Evolutionary conservation across 2,329 filamentous ascomycete genomes (phyloP), one percentile per base, ranked within the genome.

Genomic region (Zasmidium angulare): DNA sequence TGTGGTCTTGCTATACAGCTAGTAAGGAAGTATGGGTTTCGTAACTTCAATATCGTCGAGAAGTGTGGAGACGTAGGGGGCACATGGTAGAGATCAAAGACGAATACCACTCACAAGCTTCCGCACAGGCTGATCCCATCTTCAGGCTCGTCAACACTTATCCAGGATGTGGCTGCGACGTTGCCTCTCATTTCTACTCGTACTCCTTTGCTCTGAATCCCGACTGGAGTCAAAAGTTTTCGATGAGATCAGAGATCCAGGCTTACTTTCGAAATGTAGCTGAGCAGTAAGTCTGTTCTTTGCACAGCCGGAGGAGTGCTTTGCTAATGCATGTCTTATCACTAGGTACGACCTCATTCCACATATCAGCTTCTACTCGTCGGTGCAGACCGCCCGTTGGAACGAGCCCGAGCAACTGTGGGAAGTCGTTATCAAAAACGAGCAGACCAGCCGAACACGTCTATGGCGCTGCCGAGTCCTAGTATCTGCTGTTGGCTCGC

Each of bases 1-100:
- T 62, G 81, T 17, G 78, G 75, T n/a, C 71, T 81, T 54, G 79
- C 78, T 12, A 72, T 81, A 20, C 78, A 79, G 58, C 73, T 81
- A 7, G 71, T 77, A 40, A 71, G 78, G 29, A 68, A 75, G 50
- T 76, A 74, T 56, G 72, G 74, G 2, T 67, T 74, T 11, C 65
- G 62, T 12, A 74, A 72, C 48, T 80, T 78, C 60, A 74, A 78
- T 55, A 72, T 81, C n/a, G 65, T 79, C 52, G 78, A 81, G 65
- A 79, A 79, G 62, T 70, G 71, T 3, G 64, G 72, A 4, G 71
- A 77, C 60, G 58, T 75, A 1, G 73, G 72, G 2, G 74, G 75
- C 2, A 76, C 74, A 3, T 76, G 72, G 76, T 68, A 62, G 49
- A 60, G 66, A 21, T 74, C 75, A 59, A 49, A 19, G 2, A 22